phyloP scores from a whole-genome alignment of 2,329 filamentous ascomycete genomes.

The Aspergillus transmontanensis region DNA sequence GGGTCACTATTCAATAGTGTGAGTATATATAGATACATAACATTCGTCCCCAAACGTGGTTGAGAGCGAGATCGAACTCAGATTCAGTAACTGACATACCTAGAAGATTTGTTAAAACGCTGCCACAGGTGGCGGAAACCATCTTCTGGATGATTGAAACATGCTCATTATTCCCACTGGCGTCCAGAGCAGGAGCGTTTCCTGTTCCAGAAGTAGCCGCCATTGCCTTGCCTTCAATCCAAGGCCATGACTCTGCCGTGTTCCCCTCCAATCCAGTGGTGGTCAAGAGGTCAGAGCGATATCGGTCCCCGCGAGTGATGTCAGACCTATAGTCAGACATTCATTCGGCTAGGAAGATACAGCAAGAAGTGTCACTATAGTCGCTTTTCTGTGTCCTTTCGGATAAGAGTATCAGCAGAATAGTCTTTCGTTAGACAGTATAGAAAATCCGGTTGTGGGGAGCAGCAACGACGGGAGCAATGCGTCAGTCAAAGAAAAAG shows the following conservation, averaged over 20 bases:
- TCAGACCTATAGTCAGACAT: constrained; percentile 30
- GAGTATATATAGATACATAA: neutral
- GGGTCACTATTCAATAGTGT: constrained; percentile 67
- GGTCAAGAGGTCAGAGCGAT: constrained; percentile 20
- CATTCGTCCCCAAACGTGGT: neutral
- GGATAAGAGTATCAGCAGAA: neutral
- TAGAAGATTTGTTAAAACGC: constrained; percentile 82
- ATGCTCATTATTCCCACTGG: constrained; percentile 41
- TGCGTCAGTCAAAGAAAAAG: constrained; percentile 27
- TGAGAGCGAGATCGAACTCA: neutral
- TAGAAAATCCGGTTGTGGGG: constrained; percentile 7
- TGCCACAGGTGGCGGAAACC: constrained; percentile 89
- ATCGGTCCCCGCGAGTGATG: constrained; percentile 27
- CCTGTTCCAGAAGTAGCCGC: constrained; percentile 31
- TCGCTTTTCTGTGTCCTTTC: neutral
- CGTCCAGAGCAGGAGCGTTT: constrained; percentile 20
- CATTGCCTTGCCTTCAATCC: constrained; percentile 38
- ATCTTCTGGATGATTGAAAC: constrained; percentile 89
- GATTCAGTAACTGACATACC: constrained; percentile 58
- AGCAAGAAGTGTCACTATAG: neutral
- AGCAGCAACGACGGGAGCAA: constrained; percentile 8
- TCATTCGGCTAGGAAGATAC: constrained; percentile 17
- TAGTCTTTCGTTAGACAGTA: neutral
- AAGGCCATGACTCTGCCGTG: constrained; percentile 32
- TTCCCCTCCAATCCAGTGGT: constrained; percentile 12